Evolutionary conservation across 2,329 filamentous ascomycete species (phyloP).

Genomic region (Penicillium sp.): DNA sequence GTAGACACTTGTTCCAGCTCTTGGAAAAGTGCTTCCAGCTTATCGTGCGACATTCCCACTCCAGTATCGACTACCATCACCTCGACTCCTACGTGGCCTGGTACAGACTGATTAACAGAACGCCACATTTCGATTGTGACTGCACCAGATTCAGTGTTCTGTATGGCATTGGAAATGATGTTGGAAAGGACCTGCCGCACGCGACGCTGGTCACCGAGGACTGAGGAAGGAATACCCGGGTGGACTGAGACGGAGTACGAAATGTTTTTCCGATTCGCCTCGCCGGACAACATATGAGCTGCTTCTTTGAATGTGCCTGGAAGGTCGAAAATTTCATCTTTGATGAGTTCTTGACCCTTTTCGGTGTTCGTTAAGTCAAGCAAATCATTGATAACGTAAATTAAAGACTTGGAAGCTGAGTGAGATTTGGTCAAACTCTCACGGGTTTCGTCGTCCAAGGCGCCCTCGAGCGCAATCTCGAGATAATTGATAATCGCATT

Average conservation of each 20-base stretch:
- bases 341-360: slow-evolving; percentile 74
- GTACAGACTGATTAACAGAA: slow-evolving; percentile 42
- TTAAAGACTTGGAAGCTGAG: slow-evolving; percentile 86
- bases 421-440: slow-evolving; percentile 83
- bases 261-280: slow-evolving; percentile 74
- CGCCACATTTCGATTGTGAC: slow-evolving; percentile 71
- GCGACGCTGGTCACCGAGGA: slow-evolving; percentile 75
- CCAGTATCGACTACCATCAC: slow-evolving; percentile 76
- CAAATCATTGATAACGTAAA: slow-evolving; percentile 91
- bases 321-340: slow-evolving; percentile 77
- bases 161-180: slow-evolving; percentile 78
- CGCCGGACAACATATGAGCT: slow-evolving; percentile 68
- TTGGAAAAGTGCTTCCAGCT: slow-evolving; percentile 60
- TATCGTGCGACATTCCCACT: slow-evolving; percentile 58
- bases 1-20: slow-evolving; percentile 66
- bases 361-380: slow-evolving; percentile 86
- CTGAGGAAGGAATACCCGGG: slow-evolving; percentile 64
- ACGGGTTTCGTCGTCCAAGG: slow-evolving; percentile 74
- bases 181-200: slow-evolving; percentile 83
- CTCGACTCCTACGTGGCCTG: slow-evolving; percentile 65
- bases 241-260: slow-evolving; percentile 67
- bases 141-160: slow-evolving; percentile 67
- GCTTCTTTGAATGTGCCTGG: slow-evolving; percentile 71
- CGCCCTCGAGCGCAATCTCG: slow-evolving; percentile 82
- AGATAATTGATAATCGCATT: slow-evolving; percentile 95